Evolutionary conservation across 768 basidiomycete species (phyloP).

Genomic region (Phaeotremella fagi): DNA sequence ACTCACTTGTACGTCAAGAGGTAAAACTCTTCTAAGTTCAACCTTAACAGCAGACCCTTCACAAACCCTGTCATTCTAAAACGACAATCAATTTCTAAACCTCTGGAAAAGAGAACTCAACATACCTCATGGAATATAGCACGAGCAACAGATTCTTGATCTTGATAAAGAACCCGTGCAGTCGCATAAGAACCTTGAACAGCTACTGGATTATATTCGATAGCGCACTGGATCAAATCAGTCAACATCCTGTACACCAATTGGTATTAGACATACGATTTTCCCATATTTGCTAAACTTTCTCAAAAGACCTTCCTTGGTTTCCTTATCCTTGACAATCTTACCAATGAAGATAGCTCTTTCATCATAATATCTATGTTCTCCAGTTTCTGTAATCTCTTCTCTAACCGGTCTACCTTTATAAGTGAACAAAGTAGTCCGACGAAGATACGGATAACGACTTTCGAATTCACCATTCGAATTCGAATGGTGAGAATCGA

Average conservation of each 20-base stretch:
- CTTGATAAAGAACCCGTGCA: conserved; percentile 23
- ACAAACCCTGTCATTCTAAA: conserved; percentile 18
- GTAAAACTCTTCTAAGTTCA: conserved; percentile 23
- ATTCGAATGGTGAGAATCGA: not conserved
- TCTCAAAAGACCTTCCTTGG: conserved; percentile 9
- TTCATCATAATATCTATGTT: conserved; percentile 19
- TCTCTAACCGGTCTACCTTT: conserved; percentile 18
- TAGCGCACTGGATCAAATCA: conserved; percentile 7
- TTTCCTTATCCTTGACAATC: conserved; percentile 25
- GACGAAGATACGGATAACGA: conserved; percentile 4
- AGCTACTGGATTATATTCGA: conserved; percentile 24
- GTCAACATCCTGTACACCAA: not conserved
- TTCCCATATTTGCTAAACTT: conserved; percentile 26
- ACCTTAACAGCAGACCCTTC: conserved; percentile 25
- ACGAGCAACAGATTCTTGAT: conserved; percentile 7
- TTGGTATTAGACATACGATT: conserved; percentile 15
- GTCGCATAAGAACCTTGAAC: conserved; percentile 11
- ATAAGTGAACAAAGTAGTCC: conserved; percentile 17
- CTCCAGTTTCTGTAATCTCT: conserved; percentile 1
- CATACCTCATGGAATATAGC: conserved; percentile 30
- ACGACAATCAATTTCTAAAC: not conserved
- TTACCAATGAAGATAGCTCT: conserved; percentile 24
- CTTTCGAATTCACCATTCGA: not conserved
- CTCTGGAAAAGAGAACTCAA: not conserved
- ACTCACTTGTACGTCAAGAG: conserved; percentile 27